phyloP scores from a whole-genome alignment of 2,329 filamentous ascomycete species.

The Blastomyces percursus region DNA sequence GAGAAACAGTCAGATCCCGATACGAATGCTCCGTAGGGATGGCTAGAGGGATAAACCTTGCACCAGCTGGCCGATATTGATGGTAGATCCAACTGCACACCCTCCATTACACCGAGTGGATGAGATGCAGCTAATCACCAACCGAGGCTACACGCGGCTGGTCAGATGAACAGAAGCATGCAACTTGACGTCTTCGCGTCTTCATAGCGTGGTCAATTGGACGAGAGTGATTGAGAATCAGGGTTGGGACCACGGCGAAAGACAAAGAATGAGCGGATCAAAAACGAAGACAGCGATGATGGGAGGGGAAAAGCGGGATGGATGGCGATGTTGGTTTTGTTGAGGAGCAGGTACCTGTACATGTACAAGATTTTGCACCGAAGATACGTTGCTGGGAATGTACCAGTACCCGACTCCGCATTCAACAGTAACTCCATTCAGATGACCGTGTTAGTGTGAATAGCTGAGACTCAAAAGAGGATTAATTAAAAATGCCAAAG shows the following conservation, averaged over 20 bases:
- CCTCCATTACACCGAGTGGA: background rate
- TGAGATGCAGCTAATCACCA: background rate
- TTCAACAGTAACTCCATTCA: background rate
- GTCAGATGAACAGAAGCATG: background rate
- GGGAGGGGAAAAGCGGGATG: background rate
- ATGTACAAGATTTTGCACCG: background rate
- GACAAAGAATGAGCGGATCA: background rate
- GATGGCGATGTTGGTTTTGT: background rate
- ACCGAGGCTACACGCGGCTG: background rate
- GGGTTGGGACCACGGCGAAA: background rate
- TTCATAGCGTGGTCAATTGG: background rate
- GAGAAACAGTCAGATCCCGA: background rate
- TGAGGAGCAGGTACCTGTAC: background rate
- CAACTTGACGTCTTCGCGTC: background rate
- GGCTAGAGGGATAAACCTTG: background rate
- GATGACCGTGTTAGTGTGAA: no score
- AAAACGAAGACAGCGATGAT: background rate
- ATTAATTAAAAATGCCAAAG: background rate
- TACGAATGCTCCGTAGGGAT: background rate
- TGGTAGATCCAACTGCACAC: background rate
- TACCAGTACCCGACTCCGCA: background rate
- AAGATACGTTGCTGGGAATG: background rate
- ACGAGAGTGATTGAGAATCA: background rate
- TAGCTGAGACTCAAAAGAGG: no score
- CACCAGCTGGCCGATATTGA: background rate